Percentiles rank a stretch among this genome's conserved stretches.
These are phyloP conservation scores for Globisporangium takayamanum DNA, from an alignment of 352 stramenopile species.

Conservation along the genomic window DNA sequence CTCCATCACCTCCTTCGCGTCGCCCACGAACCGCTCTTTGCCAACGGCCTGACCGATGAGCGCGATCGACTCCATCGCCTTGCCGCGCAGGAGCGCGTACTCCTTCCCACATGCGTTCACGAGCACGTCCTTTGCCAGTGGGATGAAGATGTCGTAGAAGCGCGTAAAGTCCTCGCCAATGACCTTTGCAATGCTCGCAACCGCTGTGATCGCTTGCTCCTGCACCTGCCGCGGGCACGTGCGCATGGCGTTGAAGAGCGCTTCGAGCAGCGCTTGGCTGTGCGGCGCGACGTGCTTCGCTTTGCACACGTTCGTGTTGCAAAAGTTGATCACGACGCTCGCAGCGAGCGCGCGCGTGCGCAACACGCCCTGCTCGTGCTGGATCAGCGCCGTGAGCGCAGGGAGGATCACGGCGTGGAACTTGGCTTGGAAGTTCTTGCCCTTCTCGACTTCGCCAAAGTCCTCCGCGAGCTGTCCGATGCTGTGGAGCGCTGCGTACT, in stretches of 20 bases:
- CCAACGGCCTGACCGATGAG: conserved; percentile 85
- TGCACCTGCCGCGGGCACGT: conserved; percentile 75
- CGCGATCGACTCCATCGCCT: conserved; percentile 86
- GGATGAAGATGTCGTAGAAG: conserved; percentile 87
- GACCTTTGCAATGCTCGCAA: conserved; percentile 81
- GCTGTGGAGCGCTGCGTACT: conserved; percentile 80
- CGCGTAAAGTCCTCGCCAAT: conserved; percentile 68
- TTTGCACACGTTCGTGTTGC: conserved; percentile 81
- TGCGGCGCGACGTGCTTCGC: conserved; percentile 64
- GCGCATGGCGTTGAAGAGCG: conserved; percentile 76
- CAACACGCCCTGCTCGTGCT: conserved; percentile 55
- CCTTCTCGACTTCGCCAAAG: conserved; percentile 77
- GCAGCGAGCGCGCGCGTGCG: conserved; percentile 71
- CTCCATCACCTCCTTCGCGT: conserved; percentile 85
- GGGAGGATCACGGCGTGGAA: conserved; percentile 65
- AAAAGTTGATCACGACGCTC: conserved; percentile 83
- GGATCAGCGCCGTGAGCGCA: conserved; percentile 55
- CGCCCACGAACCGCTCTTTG: conserved; percentile 69
- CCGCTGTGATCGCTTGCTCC: conserved; percentile 83
- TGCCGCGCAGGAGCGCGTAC: conserved; percentile 76
- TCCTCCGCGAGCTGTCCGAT: conserved; percentile 79
- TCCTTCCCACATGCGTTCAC: conserved; percentile 69
- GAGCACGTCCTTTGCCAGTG: conserved; percentile 79
- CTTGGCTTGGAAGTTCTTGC: conserved; percentile 85
- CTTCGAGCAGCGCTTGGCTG: conserved; percentile 60